Conservation (phyloP, 495 filamentous ascomycete genomes). For the Aspergillus bertholletiae region DNA sequence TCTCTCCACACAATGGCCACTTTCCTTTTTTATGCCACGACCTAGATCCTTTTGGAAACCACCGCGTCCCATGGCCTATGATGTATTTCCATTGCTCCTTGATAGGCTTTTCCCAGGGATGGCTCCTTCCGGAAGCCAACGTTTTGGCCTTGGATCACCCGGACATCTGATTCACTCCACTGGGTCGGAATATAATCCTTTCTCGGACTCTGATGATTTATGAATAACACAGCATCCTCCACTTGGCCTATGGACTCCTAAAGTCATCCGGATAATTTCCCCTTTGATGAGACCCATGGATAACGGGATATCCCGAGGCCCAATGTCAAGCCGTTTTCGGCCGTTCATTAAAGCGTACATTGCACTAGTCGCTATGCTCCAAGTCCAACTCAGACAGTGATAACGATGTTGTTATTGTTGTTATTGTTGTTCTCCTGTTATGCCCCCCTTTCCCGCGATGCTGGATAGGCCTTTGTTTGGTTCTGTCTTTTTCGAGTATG, state of each 20-base stretch:
- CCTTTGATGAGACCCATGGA: neutral
- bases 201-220: neutral
- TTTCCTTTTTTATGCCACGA: neutral
- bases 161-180: neutral
- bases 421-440: neutral
- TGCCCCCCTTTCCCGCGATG: neutral
- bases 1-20: neutral
- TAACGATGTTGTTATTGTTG: neutral
- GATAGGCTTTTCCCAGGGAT: neutral
- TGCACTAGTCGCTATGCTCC: neutral
- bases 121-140: neutral
- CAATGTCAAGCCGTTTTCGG: neutral
- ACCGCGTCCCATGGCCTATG: neutral
- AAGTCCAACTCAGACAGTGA: no score
- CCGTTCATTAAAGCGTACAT: neutral
- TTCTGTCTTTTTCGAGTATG: neutral
- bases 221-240: neutral
- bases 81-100: neutral
- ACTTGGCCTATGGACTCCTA: neutral
- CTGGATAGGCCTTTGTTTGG: neutral
- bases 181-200: neutral
- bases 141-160: constrained; percentile 1
- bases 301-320: neutral
- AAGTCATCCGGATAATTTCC: neutral
- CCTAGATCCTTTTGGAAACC: neutral